Evolutionary conservation across 2,329 filamentous ascomycete species (phyloP).

Genomic region (Cladophialophora chaetospira): DNA sequence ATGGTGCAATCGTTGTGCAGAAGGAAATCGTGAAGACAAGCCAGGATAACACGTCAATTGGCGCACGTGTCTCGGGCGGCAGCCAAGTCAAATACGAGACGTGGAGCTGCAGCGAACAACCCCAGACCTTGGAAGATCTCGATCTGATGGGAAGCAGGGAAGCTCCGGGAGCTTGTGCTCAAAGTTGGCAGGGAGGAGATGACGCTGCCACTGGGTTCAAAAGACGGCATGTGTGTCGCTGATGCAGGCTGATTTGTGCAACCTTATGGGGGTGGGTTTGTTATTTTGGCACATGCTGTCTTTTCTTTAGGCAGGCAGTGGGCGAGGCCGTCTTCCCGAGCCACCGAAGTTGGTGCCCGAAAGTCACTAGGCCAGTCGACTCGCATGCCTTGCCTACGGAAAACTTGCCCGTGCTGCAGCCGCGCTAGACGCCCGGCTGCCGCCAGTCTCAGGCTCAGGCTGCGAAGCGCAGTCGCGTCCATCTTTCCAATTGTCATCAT

Average conservation of each 20-base stretch:
- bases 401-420: not conserved
- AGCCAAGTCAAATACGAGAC: slow-evolving; percentile 3
- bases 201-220: not conserved
- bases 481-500: slow-evolving; percentile 31
- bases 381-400: not conserved
- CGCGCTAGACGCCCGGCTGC: slow-evolving; percentile 11
- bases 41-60: slow-evolving; percentile 22
- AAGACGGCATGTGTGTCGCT: not conserved
- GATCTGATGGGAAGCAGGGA: not conserved
- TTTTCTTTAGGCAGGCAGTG: not conserved
- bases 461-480: slow-evolving; percentile 18
- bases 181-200: no score
- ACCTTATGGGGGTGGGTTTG: not conserved
- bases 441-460: slow-evolving; percentile 3
- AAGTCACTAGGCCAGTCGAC: no score
- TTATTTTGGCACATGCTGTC: not conserved
- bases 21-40: not conserved
- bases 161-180: not conserved
- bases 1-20: slow-evolving; percentile 4
- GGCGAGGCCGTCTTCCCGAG: not conserved
- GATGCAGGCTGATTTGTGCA: not conserved
- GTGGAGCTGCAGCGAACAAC: slow-evolving; percentile 2
- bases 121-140: slow-evolving; percentile 1
- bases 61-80: slow-evolving; percentile 18
- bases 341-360: not conserved